These are phyloP conservation scores for Hypoxylon sp. DNA, from an alignment of 2,329 filamentous ascomycete genomes.

Conservation along the genomic window DNA sequence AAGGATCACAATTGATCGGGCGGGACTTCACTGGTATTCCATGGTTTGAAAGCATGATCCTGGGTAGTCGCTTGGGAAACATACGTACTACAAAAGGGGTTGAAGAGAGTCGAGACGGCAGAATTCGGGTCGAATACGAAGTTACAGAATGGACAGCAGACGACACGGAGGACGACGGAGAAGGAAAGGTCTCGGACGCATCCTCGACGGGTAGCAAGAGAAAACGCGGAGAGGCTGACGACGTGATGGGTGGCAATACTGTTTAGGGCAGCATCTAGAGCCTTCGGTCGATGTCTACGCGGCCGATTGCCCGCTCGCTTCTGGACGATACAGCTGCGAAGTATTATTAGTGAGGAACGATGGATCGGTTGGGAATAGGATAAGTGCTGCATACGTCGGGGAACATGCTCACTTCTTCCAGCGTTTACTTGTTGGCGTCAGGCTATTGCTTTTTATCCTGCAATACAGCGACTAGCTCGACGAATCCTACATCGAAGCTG, in stretches of 20 bases:
- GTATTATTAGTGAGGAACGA: slow-evolving; percentile 29
- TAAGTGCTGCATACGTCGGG: slow-evolving; percentile 26
- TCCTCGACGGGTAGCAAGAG: slow-evolving; percentile 64
- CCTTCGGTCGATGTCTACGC: slow-evolving; percentile 26
- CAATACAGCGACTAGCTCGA: slow-evolving; percentile 14
- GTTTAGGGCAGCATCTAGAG: slow-evolving; percentile 16
- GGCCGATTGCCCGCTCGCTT: slow-evolving; percentile 22
- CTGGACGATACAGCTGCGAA: slow-evolving; percentile 25
- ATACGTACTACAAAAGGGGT: slow-evolving; percentile 72
- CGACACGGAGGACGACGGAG: slow-evolving; percentile 58
- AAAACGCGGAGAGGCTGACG: slow-evolving; percentile 62
- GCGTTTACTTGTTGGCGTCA: slow-evolving; percentile 16
- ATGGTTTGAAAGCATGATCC: slow-evolving; percentile 87
- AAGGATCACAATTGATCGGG: slow-evolving; percentile 52
- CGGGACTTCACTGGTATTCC: slow-evolving; percentile 79
- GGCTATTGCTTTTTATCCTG: slow-evolving; percentile 20
- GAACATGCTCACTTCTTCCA: slow-evolving; percentile 20
- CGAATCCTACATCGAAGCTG: slow-evolving; percentile 15
- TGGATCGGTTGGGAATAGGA: slow-evolving; percentile 17
- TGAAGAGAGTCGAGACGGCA: slow-evolving; percentile 69
- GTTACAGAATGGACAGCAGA: slow-evolving; percentile 78
- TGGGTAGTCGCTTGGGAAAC: slow-evolving; percentile 78
- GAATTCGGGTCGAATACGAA: slow-evolving; percentile 82
- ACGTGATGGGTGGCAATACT: slow-evolving; percentile 24
- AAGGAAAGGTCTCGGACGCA: slow-evolving; percentile 52